Evolutionary conservation across 495 filamentous ascomycete genomes (phyloP), one percentile per base, ranked within the genome.

Genomic region (Immersiella caudata): DNA sequence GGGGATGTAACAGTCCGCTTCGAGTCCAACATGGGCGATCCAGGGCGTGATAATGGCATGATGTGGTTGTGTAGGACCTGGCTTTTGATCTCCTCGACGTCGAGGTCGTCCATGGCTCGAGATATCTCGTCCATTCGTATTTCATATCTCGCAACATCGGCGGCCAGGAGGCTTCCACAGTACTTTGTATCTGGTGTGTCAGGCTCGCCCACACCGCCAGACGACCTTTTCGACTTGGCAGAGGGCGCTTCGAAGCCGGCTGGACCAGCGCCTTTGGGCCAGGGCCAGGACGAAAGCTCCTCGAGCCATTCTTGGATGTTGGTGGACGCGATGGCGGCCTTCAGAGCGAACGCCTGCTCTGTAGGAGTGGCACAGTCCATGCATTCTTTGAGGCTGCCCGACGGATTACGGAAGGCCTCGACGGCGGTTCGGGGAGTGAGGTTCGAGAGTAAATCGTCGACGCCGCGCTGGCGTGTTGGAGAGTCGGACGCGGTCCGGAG

Each of bases 11-110:
- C 50, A 8, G 74, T 73, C 59, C 75, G 77, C 49, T 65, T 73
- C 2, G 78, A 71, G 62, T 76, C 85, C 55, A 82, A 79, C 66
- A 86, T 83, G 65, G 82, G 87, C 59, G 81, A 81, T 56, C 76
- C 78, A 70, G 80, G 79, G 75, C 75, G 80, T 74, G 75, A 86
- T 81, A 83, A 71, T 77, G 75, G 86, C 81, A 74, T 74, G 75
- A 89, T 86, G 80, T 95, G 90, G 65, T 89, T 90, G 81, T 90
- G 88, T 64, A 96, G 81, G 68, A 98, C 91, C 75, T 93, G 92
- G 57, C 84, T 86, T 80, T 97, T 97, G 71, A 98, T 87, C 70
- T 96, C 93, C 68, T 97, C 93, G 55, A 99, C 84, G 62, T 93
- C 87, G 56, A 99, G 80, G 51, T 85, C 84, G 22, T 94, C 91